phyloP scores from a whole-genome alignment of 2,329 filamentous ascomycete species.

The Hypoxylon sp. region DNA sequence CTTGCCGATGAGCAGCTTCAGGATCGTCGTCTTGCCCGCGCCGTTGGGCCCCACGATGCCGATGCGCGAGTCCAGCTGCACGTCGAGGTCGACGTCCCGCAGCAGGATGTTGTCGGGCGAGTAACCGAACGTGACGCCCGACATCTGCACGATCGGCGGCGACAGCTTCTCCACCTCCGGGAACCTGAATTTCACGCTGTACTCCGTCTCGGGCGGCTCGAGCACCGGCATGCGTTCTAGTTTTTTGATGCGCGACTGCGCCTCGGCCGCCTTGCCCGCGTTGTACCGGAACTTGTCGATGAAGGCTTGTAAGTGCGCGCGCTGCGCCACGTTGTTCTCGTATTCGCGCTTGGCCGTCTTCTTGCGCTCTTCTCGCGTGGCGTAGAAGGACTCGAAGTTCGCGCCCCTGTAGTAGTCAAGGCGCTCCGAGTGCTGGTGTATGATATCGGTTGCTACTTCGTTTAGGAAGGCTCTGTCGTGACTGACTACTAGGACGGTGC shows the following conservation, averaged over 20 bases:
- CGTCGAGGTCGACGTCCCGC: slow-evolving; percentile 89
- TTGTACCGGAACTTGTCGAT: slow-evolving; percentile 99
- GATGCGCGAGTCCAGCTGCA: slow-evolving; percentile 97
- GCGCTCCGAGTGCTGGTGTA: slow-evolving; percentile 96
- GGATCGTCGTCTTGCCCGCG: slow-evolving; percentile 97
- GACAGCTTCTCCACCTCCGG: slow-evolving; percentile 98
- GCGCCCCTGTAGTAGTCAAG: slow-evolving; percentile 98
- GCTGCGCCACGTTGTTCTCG: slow-evolving; percentile 95
- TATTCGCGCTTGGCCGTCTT: slow-evolving; percentile 98
- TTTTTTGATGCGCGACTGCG: slow-evolving; percentile 99
- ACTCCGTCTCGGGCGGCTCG: slow-evolving; percentile 90
- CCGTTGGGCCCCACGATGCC: slow-evolving; percentile 99
- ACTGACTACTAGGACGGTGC: slow-evolving; percentile 94
- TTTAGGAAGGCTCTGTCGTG: slow-evolving; percentile 99
- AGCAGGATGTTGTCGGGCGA: slow-evolving; percentile 81
- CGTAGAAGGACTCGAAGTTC: slow-evolving; percentile 98
- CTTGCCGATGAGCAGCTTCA: slow-evolving; percentile 95
- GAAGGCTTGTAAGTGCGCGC: slow-evolving; percentile 94
- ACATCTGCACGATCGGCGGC: slow-evolving; percentile 98
- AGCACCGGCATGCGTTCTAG: slow-evolving; percentile 96
- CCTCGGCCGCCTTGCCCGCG: slow-evolving; percentile 97
- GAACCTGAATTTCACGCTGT: slow-evolving; percentile 96
- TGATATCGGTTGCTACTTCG: slow-evolving; percentile 98
- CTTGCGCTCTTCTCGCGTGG: slow-evolving; percentile 94
- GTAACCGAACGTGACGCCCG: slow-evolving; percentile 91